Base-by-base conservation (phyloP, 768 basidiomycete species). In the Termitomyces sp. region DNA sequence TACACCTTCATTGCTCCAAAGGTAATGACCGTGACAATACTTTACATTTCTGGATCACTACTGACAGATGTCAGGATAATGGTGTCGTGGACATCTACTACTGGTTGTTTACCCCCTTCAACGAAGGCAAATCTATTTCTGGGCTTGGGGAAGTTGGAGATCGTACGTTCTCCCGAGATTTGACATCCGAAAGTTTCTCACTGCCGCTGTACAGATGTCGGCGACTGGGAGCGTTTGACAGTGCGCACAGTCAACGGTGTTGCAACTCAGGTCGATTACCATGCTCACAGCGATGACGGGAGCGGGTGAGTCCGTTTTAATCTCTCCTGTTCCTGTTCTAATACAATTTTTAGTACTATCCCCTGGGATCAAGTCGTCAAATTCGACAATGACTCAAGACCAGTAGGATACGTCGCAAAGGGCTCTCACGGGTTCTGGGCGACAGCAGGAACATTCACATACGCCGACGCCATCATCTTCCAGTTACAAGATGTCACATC, bases 351-450 rank as follows among this genome's bases (percentile, higher is more conserved):
- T n/a, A 64, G 64, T 18, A 64, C 64, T 10, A 53, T 64, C 26
- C 64, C 64, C 39, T 64, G 55, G 55, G 46, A 14, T 9, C 56
- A 62, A n/a, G 44, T 55, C 8, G 32, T 55, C 10, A 62, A 64
- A 54, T 64, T 64, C 26, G 63, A 64, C 48, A 64, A 61, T 10
- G 45, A 46, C 33, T 57, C 62, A 47, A 50, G 63, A 34, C 63
- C 63, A 16, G 63, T 64, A 18, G 63, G 60, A 34, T 64, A 64
- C 10, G 58, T 64, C 18, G 63, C 60, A 0, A 57, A 57, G 37
- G 63, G 63, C n/a, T 64, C 63, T 13, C 63, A 64, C 16, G 63
- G 63, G 7, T 59, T 64, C 55, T 64, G 63, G 63, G 52, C 60
- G 20, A 59, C 51, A 4, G 52, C 60, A 6, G 63, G 63, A 16